These are phyloP conservation scores for Murraya koenigii DNA, from an alignment of 345 rosid genomes.

Conservation along the genomic window DNA sequence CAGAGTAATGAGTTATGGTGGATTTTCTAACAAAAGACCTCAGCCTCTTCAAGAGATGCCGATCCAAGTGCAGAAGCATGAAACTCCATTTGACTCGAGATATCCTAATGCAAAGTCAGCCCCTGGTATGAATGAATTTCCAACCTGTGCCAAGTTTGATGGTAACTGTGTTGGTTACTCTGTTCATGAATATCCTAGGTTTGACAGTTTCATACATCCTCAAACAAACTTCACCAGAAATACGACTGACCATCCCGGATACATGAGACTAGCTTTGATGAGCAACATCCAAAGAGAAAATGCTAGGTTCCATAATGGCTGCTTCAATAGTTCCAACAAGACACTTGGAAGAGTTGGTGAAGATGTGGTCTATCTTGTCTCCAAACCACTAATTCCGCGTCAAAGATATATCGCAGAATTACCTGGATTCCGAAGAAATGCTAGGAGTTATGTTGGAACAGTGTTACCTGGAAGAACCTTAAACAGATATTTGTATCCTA, in stretches of 20 bases:
- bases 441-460: background rate
- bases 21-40: background rate
- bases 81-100: background rate
- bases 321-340: background rate
- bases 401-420: background rate
- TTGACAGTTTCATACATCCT: background rate
- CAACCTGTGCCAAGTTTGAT: background rate
- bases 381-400: background rate
- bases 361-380: background rate
- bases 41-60: background rate
- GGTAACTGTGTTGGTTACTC: background rate
- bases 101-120: background rate
- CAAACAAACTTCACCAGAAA: background rate
- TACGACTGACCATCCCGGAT: background rate
- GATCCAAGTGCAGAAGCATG: background rate
- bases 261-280: background rate
- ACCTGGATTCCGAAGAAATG: background rate
- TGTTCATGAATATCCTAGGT: background rate
- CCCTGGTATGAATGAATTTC: background rate
- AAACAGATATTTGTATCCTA: background rate
- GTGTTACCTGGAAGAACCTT: constrained; percentile 3
- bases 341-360: background rate
- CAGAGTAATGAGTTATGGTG: background rate
- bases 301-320: background rate
- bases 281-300: background rate